Conservation (phyloP, 345 rosid species). For the Ceriops zippeliana region DNA sequence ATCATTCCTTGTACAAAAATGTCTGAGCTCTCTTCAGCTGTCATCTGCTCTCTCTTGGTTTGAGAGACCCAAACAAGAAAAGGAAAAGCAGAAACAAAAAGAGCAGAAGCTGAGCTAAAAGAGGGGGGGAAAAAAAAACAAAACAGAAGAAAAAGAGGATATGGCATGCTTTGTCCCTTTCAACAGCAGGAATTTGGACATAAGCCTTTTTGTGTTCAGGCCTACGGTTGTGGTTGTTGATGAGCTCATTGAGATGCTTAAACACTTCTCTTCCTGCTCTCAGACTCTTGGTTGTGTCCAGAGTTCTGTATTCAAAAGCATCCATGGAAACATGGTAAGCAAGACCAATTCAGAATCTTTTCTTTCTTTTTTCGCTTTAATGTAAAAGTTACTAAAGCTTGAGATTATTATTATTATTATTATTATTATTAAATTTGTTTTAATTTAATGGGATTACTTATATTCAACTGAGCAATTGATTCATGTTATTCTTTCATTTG, state of each 20-base stretch:
- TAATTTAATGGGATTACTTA: no score
- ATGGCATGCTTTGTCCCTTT: constrained; percentile 52
- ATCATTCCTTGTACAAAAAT: neutral
- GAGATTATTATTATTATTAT: no score
- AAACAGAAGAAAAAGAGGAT: neutral
- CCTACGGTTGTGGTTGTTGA: constrained; percentile 41
- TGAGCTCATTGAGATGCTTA: constrained; percentile 37
- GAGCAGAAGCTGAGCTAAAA: neutral
- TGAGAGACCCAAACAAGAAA: no score
- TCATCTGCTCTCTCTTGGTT: neutral
- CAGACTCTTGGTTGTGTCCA: constrained; percentile 49
- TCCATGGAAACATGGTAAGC: constrained; percentile 59
- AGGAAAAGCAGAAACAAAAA: no score
- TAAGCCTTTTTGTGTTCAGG: constrained; percentile 38
- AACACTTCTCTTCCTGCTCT: constrained; percentile 34
- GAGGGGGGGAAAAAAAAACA: neutral
- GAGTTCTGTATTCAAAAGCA: constrained; percentile 53
- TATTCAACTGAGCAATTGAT: no score
- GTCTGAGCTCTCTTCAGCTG: neutral
- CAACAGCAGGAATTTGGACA: constrained; percentile 38
- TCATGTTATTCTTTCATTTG: no score
- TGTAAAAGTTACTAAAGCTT: no score
- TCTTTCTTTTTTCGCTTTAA: no score
- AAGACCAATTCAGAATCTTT: neutral
- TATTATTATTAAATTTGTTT: no score